Evolutionary conservation across 129 eudicot species (phyloP), one percentile per base, ranked within the genome.

Genomic region (Arctium lappa): DNA sequence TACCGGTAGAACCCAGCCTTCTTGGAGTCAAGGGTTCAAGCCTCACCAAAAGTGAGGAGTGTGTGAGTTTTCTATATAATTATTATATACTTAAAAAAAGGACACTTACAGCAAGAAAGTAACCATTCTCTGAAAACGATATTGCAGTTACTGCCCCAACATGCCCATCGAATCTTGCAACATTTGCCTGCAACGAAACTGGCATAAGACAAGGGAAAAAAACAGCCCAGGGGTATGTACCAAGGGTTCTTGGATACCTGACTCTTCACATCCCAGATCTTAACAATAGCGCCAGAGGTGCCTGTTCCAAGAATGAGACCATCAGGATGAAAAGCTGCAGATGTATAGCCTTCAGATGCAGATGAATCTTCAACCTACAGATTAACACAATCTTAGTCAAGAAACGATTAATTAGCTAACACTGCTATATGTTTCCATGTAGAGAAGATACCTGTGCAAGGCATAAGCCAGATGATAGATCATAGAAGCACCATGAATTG

Each of bases 281-380:
- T 95, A 34, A 91, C 97, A 77, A 95, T 42, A 39, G 95, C 40
- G 38, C 91, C 97, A 48, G 99, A 85, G 46, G 99, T 95, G 85
- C 99, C 99, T 9, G 97, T 91, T 86, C 99, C 99, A n/a, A 95
- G 91, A 88, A 95, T 95, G 70, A 95, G 97, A 84, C 99, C 99
- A 88, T 95, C 99, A 36, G 99, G 99, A 85, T 95, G 99, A 86
- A 95, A 95, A 44, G 99, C 93, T 72, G 99, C 99, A 90, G 97
- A 91, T 36, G 99, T 93, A 81, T 93, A 95, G 33, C 99, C 99
- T 36, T 90, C 92, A 5, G 95, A 82, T 48, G 53, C 89, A 33
- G 99, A 87, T 77, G 92, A 60, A 80, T 95, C 99, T 30, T 88
- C 89, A 79, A 95, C 99, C 99, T 95, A 85, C 82, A 85, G 27